phyloP scores from a whole-genome alignment of 257 asterid species.

The Capsicum rhomboideum region DNA sequence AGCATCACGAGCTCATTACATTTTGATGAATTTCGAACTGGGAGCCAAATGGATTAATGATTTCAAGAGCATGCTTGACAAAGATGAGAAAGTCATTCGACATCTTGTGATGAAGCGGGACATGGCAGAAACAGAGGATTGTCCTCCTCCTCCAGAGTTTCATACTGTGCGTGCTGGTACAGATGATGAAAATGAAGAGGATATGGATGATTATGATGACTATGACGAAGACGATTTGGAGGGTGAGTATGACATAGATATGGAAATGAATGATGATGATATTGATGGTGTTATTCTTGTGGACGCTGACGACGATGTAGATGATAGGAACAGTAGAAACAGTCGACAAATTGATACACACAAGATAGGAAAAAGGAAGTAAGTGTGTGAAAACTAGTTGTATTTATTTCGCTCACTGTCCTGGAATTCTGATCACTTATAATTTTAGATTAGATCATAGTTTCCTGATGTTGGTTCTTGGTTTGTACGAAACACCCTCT shows the following conservation, averaged over 20 bases:
- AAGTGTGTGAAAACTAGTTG: not conserved
- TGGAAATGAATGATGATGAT: slow-evolving; percentile 15
- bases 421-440: not conserved
- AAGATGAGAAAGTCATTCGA: slow-evolving; percentile 81
- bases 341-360: not conserved
- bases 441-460: not conserved
- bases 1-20: slow-evolving; percentile 81
- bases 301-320: slow-evolving; percentile 8
- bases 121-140: slow-evolving; percentile 73
- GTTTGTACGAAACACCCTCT: not conserved
- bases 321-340: not conserved
- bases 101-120: slow-evolving; percentile 91
- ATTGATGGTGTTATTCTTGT: slow-evolving; percentile 28
- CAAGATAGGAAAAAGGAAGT: not conserved
- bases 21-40: slow-evolving; percentile 78
- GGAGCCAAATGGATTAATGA: slow-evolving; percentile 79
- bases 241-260: slow-evolving; percentile 11
- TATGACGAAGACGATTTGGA: slow-evolving; percentile 35
- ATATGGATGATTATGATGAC: slow-evolving; percentile 16
- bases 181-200: slow-evolving; percentile 33
- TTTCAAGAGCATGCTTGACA: slow-evolving; percentile 82
- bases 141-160: slow-evolving; percentile 92
- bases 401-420: not conserved
- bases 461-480: not conserved
- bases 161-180: slow-evolving; percentile 30